Evolutionary conservation across 2,329 filamentous ascomycete species (phyloP).

Genomic region (Waltergamsia citrina): DNA sequence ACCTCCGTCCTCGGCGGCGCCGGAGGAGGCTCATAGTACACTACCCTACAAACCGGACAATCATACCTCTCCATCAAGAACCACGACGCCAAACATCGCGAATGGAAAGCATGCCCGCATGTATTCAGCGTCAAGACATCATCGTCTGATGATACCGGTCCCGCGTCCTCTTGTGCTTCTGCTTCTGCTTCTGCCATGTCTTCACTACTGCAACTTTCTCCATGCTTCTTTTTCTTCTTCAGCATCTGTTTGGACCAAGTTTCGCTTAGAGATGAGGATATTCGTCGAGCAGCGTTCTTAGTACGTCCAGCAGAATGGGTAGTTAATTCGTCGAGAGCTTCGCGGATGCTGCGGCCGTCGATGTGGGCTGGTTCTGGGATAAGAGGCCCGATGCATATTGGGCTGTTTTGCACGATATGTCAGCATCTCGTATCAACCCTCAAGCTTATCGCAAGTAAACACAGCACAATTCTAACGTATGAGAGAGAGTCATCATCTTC

Average conservation of each 20-base stretch:
- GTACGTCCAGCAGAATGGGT: neutral
- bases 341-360: constrained; percentile 8
- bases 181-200: constrained; percentile 8
- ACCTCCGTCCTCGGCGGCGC: constrained; percentile 2
- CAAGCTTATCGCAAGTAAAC: too few relatives aligned
- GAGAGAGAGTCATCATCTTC: too few relatives aligned
- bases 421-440: too few relatives aligned
- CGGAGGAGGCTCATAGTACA: constrained; percentile 16
- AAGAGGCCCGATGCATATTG: constrained; percentile 22
- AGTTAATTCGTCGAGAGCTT: constrained; percentile 6
- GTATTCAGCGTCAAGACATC: constrained; percentile 24
- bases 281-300: too few relatives aligned
- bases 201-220: neutral
- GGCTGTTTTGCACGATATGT: constrained; percentile 10
- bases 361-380: constrained; percentile 14
- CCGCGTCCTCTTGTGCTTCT: too few relatives aligned
- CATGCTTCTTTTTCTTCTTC: neutral
- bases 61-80: constrained; percentile 23
- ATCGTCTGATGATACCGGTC: too few relatives aligned
- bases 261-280: too few relatives aligned
- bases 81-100: constrained; percentile 27
- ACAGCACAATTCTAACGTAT: too few relatives aligned
- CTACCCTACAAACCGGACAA: constrained; percentile 27
- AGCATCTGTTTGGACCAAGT: too few relatives aligned
- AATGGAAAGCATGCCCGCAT: constrained; percentile 29